A percentile compares a stretch with the other conserved stretches of the same genome.
These are phyloP conservation scores for Colletotrichum zoysiae DNA, from an alignment of 2,329 filamentous ascomycete genomes.

Conservation along the genomic window DNA sequence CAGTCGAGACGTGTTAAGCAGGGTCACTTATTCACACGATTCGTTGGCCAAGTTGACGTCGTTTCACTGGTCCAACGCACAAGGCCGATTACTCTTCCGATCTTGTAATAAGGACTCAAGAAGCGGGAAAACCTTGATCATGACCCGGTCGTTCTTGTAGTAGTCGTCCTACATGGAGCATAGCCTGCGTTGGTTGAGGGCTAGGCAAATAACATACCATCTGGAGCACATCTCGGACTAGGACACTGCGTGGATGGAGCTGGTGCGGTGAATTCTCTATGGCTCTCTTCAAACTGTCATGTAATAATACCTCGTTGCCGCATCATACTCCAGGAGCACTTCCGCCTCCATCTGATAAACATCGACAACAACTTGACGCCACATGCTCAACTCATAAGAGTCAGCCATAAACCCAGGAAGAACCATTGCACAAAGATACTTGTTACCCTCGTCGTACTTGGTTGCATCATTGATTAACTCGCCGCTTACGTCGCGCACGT, in stretches of 20 bases:
- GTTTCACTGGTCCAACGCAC: too few relatives aligned
- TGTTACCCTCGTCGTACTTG: slow-evolving; percentile 22
- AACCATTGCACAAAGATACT: slow-evolving; percentile 55
- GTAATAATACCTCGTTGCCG: slow-evolving; percentile 58
- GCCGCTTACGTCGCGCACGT: slow-evolving; percentile 44
- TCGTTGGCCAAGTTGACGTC: too few relatives aligned
- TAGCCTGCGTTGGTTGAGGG: too few relatives aligned
- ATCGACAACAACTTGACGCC: slow-evolving; percentile 53
- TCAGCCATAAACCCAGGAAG: slow-evolving; percentile 50
- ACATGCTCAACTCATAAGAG: slow-evolving; percentile 56
- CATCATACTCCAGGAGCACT: slow-evolving; percentile 59
- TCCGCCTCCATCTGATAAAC: slow-evolving; percentile 55
- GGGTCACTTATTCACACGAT: too few relatives aligned
- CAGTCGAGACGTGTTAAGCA: too few relatives aligned
- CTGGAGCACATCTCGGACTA: not conserved
- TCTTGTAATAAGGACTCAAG: too few relatives aligned
- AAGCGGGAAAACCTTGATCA: too few relatives aligned
- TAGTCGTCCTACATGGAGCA: too few relatives aligned
- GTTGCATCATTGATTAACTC: slow-evolving; percentile 36
- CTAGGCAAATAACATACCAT: not conserved
- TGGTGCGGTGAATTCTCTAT: not conserved
- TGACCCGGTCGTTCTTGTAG: too few relatives aligned
- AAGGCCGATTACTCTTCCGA: too few relatives aligned
- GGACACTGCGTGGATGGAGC: not conserved
- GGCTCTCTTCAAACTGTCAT: not conserved